These are phyloP conservation scores for Eutrema japonicum DNA, from an alignment of 345 rosid genomes.

Conservation along the genomic window DNA sequence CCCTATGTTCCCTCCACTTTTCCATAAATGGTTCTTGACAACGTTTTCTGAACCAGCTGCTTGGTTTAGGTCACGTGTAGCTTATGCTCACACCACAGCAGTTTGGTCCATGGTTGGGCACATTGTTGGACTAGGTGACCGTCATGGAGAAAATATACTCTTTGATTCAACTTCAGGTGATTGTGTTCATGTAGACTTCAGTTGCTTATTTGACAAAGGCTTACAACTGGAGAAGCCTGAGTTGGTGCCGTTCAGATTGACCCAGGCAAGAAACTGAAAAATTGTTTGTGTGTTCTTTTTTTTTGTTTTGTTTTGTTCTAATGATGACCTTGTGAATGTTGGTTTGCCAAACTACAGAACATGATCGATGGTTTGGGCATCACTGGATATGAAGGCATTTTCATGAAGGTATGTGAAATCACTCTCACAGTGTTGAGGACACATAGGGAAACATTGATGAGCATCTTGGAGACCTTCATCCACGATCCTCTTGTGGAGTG, in stretches of 20 bases:
- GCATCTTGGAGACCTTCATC: constrained; percentile 95
- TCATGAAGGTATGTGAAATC: constrained; percentile 82
- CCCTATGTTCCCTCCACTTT: constrained; percentile 94
- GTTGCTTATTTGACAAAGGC: constrained; percentile 97
- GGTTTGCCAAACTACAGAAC: constrained; percentile 56
- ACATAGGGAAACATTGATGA: constrained; percentile 92
- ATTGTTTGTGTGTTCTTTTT: constrained; percentile 4
- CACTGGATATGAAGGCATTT: constrained; percentile 93
- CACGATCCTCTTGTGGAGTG: constrained; percentile 99
- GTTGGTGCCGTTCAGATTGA: constrained; percentile 94
- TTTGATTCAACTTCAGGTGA: constrained; percentile 99
- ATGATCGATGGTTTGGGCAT: constrained; percentile 98
- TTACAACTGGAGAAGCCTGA: constrained; percentile 97
- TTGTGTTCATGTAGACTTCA: constrained; percentile 97
- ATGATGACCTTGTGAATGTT: constrained; percentile 22
- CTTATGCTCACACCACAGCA: constrained; percentile 96
- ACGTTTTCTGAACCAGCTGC: constrained; percentile 99
- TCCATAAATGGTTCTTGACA: constrained; percentile 93
- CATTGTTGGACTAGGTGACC: constrained; percentile 95
- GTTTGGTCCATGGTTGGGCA: constrained; percentile 99
- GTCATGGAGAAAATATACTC: constrained; percentile 98
- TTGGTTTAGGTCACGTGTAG: constrained; percentile 96
- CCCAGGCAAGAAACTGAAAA: constrained; percentile 65
- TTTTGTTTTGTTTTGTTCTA: constrained; percentile 5
- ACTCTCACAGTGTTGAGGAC: constrained; percentile 87